phyloP scores from a whole-genome alignment of 371 early-diverging fungal species.

The Apophysomyces ossiformis region DNA sequence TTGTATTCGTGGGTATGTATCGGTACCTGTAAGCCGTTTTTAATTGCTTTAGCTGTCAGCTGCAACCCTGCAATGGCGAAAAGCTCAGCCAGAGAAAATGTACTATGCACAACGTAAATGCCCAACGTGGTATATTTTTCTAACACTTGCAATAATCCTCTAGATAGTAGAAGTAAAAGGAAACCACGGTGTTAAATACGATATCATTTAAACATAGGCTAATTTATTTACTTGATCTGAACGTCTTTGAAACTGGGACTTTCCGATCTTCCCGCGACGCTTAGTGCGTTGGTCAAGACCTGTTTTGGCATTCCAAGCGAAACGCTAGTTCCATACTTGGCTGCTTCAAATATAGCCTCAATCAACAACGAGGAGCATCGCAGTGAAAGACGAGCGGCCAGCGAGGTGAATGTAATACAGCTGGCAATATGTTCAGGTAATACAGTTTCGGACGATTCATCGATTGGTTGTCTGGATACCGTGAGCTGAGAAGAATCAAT shows the following conservation, averaged over 20 bases:
- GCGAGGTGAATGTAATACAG: constrained; percentile 42
- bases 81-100: constrained; percentile 81
- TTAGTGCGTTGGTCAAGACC: constrained; percentile 59
- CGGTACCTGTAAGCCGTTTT: constrained; percentile 69
- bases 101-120: constrained; percentile 70
- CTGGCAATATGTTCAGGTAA: constrained; percentile 44
- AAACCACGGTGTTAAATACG: constrained; percentile 4
- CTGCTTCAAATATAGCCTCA: constrained; percentile 63
- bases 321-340: constrained; percentile 63
- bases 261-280: constrained; percentile 52
- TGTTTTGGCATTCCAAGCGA: constrained; percentile 63
- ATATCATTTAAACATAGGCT: not conserved
- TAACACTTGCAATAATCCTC: constrained; percentile 62
- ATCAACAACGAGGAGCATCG: constrained; percentile 44
- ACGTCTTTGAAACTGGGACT: constrained; percentile 20
- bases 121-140: constrained; percentile 75
- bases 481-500: not conserved
- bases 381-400: constrained; percentile 49
- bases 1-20: not conserved
- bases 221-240: constrained; percentile 22
- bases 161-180: constrained; percentile 22
- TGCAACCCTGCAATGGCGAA: constrained; percentile 82
- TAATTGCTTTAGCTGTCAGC: constrained; percentile 72
- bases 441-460: constrained; percentile 1
- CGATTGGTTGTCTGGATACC: not conserved